Base-by-base conservation (phyloP, 192 early-diverging fungal genomes). In the Funneliformis mosseae region DNA sequence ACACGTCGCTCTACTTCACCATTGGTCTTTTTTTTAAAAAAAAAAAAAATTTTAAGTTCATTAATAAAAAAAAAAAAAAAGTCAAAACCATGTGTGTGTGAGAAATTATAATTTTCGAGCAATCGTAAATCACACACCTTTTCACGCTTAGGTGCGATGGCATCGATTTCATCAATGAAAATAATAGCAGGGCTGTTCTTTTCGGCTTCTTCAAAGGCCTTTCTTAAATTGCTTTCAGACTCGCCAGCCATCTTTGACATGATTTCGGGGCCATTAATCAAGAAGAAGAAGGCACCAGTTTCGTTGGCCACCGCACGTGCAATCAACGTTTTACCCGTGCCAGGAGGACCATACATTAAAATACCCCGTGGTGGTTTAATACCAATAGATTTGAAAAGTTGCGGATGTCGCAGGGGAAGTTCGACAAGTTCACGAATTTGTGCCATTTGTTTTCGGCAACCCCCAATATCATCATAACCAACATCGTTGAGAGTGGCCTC, bases 241-340 rank as follows among this genome's bases (percentile, higher is more conserved):
- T 99, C 98, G 82, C 98, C 98, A 48, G 98, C 97, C 98, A 99
- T 99, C 89, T 99, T 99, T 81, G 96, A 97, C 97, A 99, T 99
- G 84, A 99, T 99, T 84, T 99, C 97, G 70, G 98, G 98, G 50
- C 97, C 98, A 83, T 99, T 99, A 88, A 99, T 99, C 68, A 97
- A 85, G 88, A 99, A 99, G 91, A 99, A 97, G 93, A 99, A 99
- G 18, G 97, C 98, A 39, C 98, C 98, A 42, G 97, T 99, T 85
- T 99, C 98, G 85, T 99, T 99, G 73, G 98, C 98, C 5, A 99
- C 97, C 8, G 98, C 97, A 79, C 97, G 94, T 8, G 98, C 98
- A 88, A 99, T 97, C 80, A 99, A 88, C 10, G 98, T 99, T 86
- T 99, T 99, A 88, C 98, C 98, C 11, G 97, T 99, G 88, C 98